Conservation (phyloP, 1,139 yeast genomes). For the Tardiomyces digboiensis region DNA sequence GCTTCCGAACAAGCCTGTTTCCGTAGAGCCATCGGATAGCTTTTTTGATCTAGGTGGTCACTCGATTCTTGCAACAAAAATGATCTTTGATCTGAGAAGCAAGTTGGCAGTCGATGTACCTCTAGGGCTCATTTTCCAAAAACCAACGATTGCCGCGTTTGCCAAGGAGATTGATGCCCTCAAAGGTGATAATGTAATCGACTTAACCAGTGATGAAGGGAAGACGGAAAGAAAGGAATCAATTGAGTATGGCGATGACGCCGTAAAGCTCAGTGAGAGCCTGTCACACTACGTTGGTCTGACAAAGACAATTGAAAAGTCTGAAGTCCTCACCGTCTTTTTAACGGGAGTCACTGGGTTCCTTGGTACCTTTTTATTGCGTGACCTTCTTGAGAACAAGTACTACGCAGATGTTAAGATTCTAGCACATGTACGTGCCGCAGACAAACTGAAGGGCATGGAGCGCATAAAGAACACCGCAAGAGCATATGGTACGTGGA, state of each 20-base stretch:
- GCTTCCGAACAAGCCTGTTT: conserved; percentile 76
- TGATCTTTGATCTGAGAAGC: conserved; percentile 89
- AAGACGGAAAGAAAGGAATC: conserved; percentile 18
- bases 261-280: conserved; percentile 41
- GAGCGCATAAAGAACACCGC: conserved; percentile 74
- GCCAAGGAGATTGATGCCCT: conserved; percentile 61
- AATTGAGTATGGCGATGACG: conserved; percentile 67
- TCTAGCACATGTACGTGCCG: conserved; percentile 88
- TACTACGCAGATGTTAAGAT: conserved; percentile 40
- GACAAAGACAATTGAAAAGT: conserved; percentile 25
- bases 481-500: conserved; percentile 80
- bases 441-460: conserved; percentile 54
- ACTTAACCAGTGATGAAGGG: conserved; percentile 21
- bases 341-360: conserved; percentile 97
- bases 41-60: conserved; percentile 98
- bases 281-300: conserved; percentile 38
- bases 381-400: conserved; percentile 52
- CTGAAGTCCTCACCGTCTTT: conserved; percentile 49
- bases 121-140: conserved; percentile 78
- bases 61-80: conserved; percentile 90
- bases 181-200: conserved; percentile 32
- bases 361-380: conserved; percentile 79
- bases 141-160: conserved; percentile 75
- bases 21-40: conserved; percentile 69
- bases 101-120: conserved; percentile 74